Conservation (phyloP, 805 yeast species). For the Metschnikowia sp. region DNA sequence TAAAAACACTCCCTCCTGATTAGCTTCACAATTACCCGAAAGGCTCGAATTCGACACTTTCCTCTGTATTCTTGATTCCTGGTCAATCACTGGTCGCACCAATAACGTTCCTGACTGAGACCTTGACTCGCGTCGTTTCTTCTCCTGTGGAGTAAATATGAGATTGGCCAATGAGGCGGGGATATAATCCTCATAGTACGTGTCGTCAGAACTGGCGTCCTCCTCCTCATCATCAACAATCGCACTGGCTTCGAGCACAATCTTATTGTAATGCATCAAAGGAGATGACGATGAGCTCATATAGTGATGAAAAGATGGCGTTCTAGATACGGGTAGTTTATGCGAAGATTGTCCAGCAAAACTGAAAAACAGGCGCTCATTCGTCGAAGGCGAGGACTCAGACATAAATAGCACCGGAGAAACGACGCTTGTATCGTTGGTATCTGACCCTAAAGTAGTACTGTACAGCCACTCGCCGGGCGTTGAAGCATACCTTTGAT, state of each 20-base stretch:
- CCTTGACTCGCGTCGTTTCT: constrained; percentile 64
- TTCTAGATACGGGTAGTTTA: background rate
- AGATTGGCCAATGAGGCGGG: constrained; percentile 80
- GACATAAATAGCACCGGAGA: background rate
- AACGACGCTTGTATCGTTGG: background rate
- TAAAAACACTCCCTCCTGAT: background rate
- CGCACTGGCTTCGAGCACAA: constrained; percentile 18
- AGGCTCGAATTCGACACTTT: background rate
- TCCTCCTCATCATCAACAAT: constrained; percentile 32
- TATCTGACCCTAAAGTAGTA: background rate
- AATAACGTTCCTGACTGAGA: constrained; percentile 44
- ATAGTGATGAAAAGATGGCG: background rate
- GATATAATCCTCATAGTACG: constrained; percentile 70
- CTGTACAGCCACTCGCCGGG: background rate
- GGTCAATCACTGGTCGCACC: constrained; percentile 15
- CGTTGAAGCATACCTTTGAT: background rate
- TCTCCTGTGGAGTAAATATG: constrained; percentile 72
- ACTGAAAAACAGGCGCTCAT: background rate
- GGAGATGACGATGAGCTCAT: constrained; percentile 10
- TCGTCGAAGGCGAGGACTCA: too few relatives aligned
- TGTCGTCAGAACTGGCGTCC: constrained; percentile 22
- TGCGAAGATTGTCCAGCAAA: background rate
- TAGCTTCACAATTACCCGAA: background rate
- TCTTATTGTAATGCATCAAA: background rate
- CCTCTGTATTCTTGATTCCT: background rate